Evolutionary conservation across 164 flowering plant genomes (phyloP), one percentile per base, ranked within the genome.

Genomic region (Vitis riparia): DNA sequence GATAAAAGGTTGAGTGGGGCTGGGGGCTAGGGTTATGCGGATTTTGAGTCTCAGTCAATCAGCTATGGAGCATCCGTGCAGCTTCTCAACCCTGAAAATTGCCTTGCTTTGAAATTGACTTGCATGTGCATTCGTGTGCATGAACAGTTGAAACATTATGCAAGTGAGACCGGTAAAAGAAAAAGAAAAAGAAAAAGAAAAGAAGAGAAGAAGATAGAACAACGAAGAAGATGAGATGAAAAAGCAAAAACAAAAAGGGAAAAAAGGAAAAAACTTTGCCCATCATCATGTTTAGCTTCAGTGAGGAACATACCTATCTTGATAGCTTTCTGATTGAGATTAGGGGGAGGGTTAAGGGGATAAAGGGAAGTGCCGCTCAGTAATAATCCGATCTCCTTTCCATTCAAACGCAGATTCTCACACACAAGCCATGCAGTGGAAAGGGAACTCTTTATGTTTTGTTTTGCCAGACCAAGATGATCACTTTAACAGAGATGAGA

Each of bases 21-120:
- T 51, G 27, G 51, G 51, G 59, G 30, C 14, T 49, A 50, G 14
- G 67, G 19, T 9, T 57, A 13, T 29, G 17, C 30, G 19, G 71
- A 53, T 52, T 27, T 44, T 55, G 44, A 37, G 63, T 58, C 53
- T 56, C 23, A 15, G 57, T 74, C 77, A 68, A 56, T 68, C 60
- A 14, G 2, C 23, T 4, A 29, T 10, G 58, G 14, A 57, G 30
- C 69, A 51, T 57, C 59, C 65, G 66, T 62, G 67, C 72, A 65
- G 68, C 76, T 47, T 65, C 69, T 65, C 23, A 55, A 15, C 60
- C 65, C 5, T 67, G 78, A 75, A 65, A 70, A 70, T 55, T 62
- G 5, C 8, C n/a, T 61, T 9, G 61, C 29, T 19, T 1, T 48
- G 65, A 68, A 57, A 55, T 64, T 68, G 76, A 68, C 69, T 65